Conservation (phyloP, 73 alveolate genomes). For the Tetrahymena elliotti region DNA sequence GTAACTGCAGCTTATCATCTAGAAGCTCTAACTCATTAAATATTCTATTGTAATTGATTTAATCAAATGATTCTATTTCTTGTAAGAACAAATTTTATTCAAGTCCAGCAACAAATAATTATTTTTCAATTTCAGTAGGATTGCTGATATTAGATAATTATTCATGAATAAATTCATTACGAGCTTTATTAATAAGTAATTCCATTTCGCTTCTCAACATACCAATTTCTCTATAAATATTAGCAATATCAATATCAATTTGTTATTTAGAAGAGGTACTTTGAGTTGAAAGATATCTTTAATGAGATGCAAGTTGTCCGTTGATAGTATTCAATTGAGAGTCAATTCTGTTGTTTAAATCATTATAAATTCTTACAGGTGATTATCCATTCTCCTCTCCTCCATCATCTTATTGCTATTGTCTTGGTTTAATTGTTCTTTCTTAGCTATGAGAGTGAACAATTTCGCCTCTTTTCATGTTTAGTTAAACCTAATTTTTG, state of each 20-base stretch:
- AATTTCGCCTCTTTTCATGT: background rate
- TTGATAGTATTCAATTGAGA: background rate
- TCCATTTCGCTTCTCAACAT: background rate
- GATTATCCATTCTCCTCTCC: background rate
- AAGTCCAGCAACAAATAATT: background rate
- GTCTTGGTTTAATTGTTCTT: background rate
- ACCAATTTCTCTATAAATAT: background rate
- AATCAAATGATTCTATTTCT: background rate
- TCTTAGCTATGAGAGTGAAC: background rate
- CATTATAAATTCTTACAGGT: background rate
- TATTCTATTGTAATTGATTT: background rate
- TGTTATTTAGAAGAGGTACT: background rate
- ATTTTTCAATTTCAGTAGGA: background rate
- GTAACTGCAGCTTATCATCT: background rate
- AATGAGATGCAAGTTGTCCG: background rate
- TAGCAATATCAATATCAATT: background rate
- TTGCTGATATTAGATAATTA: background rate
- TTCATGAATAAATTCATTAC: background rate
- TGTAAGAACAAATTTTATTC: background rate
- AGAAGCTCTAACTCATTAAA: background rate
- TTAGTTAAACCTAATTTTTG: background rate
- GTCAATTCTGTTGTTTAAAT: background rate
- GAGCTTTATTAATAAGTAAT: background rate
- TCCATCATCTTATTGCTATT: background rate
- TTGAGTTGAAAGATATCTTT: background rate